These are phyloP conservation scores for Stagonosporopsis chrysanthemi DNA, from an alignment of 2,329 filamentous ascomycete genomes.

Conservation along the genomic window DNA sequence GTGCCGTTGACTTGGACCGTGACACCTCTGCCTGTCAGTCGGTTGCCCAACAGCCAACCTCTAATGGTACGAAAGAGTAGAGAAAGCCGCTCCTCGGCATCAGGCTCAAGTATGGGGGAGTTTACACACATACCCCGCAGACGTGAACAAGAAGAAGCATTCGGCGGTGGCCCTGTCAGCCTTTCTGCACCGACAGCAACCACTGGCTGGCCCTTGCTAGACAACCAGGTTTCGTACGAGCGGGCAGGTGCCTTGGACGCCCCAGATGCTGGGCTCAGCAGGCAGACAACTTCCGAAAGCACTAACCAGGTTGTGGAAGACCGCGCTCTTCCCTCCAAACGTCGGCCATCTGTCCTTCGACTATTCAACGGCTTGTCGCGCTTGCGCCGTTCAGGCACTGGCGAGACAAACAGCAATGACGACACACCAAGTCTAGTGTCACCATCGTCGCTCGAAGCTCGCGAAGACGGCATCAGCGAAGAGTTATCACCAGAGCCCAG, in stretches of 20 bases:
- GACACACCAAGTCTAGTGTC: slow-evolving; percentile 8
- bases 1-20: slow-evolving; percentile 31
- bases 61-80: slow-evolving; percentile 45
- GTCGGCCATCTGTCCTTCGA: slow-evolving; percentile 31
- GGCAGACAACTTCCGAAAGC: slow-evolving; percentile 21
- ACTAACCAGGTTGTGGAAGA: slow-evolving; percentile 2
- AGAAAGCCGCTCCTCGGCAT: slow-evolving; percentile 40
- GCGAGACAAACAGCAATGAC: slow-evolving; percentile 22
- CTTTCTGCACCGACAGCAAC: not conserved
- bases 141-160: slow-evolving; percentile 21
- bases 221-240: slow-evolving; percentile 6
- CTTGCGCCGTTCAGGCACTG: slow-evolving; percentile 30
- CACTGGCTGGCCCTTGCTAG: slow-evolving; percentile 26
- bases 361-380: slow-evolving; percentile 31
- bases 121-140: slow-evolving; percentile 23
- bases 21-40: slow-evolving; percentile 41
- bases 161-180: slow-evolving; percentile 13
- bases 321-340: slow-evolving; percentile 13
- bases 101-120: slow-evolving; percentile 33
- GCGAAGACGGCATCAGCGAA: not conserved
- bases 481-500: slow-evolving; percentile 5
- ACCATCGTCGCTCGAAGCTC: slow-evolving; percentile 1
- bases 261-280: slow-evolving; percentile 4
- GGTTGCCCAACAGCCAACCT: slow-evolving; percentile 40
- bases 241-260: not conserved